Conservation (phyloP, 495 filamentous ascomycete genomes). For the Podospora comata region DNA sequence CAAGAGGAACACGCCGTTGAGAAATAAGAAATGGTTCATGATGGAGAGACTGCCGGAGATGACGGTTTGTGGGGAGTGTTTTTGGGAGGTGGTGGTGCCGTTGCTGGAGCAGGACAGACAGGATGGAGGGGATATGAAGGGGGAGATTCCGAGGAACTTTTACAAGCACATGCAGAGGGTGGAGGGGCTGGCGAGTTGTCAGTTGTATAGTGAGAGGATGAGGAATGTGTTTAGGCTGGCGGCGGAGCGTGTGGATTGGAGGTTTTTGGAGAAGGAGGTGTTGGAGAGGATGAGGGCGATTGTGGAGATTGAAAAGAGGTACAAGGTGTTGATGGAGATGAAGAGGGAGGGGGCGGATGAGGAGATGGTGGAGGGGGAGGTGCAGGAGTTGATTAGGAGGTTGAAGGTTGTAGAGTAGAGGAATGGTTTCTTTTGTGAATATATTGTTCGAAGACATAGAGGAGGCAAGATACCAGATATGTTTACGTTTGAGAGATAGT, state of each 20-base stretch:
- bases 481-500: background rate
- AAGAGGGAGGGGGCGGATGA: constrained; percentile 43
- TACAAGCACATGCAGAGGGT: constrained; percentile 46
- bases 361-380: constrained; percentile 47
- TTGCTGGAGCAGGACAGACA: constrained; percentile 45
- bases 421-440: background rate
- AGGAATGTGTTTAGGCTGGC: constrained; percentile 60
- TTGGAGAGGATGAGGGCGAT: constrained; percentile 42
- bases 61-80: constrained; percentile 54
- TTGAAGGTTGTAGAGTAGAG: constrained; percentile 15
- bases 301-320: constrained; percentile 30
- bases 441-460: background rate
- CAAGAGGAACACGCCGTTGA: constrained; percentile 27
- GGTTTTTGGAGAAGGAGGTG: constrained; percentile 50
- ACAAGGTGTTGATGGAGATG: constrained; percentile 33
- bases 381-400: constrained; percentile 17
- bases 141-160: constrained; percentile 56
- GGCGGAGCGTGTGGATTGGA: constrained; percentile 55
- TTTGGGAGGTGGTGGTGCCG: constrained; percentile 65
- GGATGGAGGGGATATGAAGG: constrained; percentile 34
- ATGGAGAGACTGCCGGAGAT: constrained; percentile 41
- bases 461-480: background rate
- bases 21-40: constrained; percentile 37
- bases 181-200: constrained; percentile 56
- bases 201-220: constrained; percentile 75